Evolutionary conservation across 2,329 filamentous ascomycete species (phyloP).

Genomic region (Fusarium irregulare): DNA sequence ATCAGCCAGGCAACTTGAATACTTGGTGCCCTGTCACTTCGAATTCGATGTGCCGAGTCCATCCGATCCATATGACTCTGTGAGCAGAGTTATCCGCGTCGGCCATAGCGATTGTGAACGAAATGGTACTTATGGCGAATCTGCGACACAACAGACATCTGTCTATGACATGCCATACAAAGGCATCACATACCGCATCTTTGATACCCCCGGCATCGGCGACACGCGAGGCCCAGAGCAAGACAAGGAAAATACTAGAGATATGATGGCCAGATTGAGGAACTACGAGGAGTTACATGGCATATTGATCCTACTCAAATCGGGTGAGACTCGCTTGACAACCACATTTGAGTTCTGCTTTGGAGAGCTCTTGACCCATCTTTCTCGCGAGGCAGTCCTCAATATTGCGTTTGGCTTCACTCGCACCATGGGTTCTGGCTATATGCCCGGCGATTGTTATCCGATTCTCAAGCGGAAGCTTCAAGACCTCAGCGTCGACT

Average conservation of each 20-base stretch:
- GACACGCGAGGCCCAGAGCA: slow-evolving; percentile 24
- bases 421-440: slow-evolving; percentile 15
- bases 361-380: slow-evolving; percentile 10
- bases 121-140: slow-evolving; percentile 20
- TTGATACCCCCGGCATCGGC: slow-evolving; percentile 31
- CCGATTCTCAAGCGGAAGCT: slow-evolving; percentile 6
- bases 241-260: slow-evolving; percentile 27
- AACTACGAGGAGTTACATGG: slow-evolving; percentile 30
- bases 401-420: slow-evolving; percentile 38
- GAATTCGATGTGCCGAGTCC: neutral
- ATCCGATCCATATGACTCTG: neutral
- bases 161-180: slow-evolving; percentile 9
- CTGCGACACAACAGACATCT: slow-evolving; percentile 16
- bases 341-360: slow-evolving; percentile 33
- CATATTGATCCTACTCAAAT: slow-evolving; percentile 27
- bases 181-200: neutral
- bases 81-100: neutral
- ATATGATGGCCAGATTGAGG: slow-evolving; percentile 11
- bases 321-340: slow-evolving; percentile 19
- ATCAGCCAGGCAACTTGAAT: neutral
- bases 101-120: slow-evolving; percentile 22
- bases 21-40: slow-evolving; percentile 35
- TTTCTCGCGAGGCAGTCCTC: slow-evolving; percentile 23
- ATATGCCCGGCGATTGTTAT: slow-evolving; percentile 11
- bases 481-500: neutral